Conservation (phyloP, 2,329 filamentous ascomycete genomes). For the Drechslerella dactyloides region DNA sequence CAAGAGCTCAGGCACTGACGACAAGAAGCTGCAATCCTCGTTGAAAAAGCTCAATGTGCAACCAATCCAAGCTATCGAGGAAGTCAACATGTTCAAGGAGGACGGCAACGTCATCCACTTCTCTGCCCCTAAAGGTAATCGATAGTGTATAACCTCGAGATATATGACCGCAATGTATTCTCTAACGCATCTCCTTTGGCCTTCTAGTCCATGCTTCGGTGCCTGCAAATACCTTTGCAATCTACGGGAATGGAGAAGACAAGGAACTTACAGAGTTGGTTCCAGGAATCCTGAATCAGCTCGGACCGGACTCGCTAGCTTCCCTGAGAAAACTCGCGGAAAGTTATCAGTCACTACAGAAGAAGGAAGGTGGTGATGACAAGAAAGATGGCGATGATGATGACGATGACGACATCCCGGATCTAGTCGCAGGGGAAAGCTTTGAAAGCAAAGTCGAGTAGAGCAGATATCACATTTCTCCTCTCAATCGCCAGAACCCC, state of each 20-base stretch:
- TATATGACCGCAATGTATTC: not conserved
- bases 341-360: constrained; percentile 99
- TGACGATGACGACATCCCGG: constrained; percentile 89
- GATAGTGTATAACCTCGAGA: constrained; percentile 1
- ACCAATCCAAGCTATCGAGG: constrained; percentile 98
- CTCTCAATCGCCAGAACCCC: constrained; percentile 56
- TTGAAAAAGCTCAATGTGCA: constrained; percentile 99
- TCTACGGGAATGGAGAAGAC: constrained; percentile 98
- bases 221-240: constrained; percentile 98
- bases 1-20: constrained; percentile 88
- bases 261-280: constrained; percentile 99
- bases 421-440: constrained; percentile 95
- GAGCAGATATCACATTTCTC: constrained; percentile 54
- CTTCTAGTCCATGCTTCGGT: constrained; percentile 91
- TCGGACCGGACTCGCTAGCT: constrained; percentile 95
- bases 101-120: constrained; percentile 99
- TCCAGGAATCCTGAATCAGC: constrained; percentile 98
- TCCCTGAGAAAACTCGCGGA: constrained; percentile 98
- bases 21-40: constrained; percentile 98
- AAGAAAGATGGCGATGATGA: constrained; percentile 75
- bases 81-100: constrained; percentile 99
- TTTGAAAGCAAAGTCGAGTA: constrained; percentile 99
- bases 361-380: constrained; percentile 79
- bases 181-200: constrained; percentile 25
- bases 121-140: constrained; percentile 88